These are phyloP conservation scores for Wallacemonas rigidus DNA, from an alignment of 208 protist species.

Conservation along the genomic window DNA sequence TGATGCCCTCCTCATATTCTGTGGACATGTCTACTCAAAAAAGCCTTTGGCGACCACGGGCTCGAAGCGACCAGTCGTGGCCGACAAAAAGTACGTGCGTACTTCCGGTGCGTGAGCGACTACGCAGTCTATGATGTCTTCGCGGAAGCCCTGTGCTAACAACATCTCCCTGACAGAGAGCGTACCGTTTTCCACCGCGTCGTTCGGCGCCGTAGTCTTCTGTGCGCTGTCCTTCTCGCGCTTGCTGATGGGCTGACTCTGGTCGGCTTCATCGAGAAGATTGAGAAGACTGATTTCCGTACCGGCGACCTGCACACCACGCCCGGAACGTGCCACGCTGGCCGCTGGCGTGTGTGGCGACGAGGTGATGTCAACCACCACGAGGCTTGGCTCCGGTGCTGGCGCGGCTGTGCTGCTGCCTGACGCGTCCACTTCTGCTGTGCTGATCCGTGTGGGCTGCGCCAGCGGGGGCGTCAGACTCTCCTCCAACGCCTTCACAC, in stretches of 20 bases:
- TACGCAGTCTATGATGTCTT: conserved; percentile 15
- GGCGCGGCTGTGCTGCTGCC: background rate
- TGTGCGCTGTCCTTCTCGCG: background rate
- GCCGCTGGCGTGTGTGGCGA: background rate
- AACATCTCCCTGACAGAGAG: background rate
- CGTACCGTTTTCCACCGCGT: background rate
- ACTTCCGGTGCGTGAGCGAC: conserved; percentile 22
- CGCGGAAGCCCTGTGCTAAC: background rate
- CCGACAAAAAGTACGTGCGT: conserved; percentile 61
- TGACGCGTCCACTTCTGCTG: background rate
- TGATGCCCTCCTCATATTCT: background rate
- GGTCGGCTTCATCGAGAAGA: conserved; percentile 9
- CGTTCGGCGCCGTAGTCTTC: background rate
- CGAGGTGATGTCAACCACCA: background rate
- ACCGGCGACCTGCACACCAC: conserved; percentile 13
- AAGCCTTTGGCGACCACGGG: conserved; percentile 44
- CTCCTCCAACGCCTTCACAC: conserved; percentile 12
- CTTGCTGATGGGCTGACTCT: background rate
- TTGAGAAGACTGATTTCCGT: conserved; percentile 7
- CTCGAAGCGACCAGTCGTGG: conserved; percentile 50
- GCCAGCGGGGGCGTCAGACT: conserved; percentile 10
- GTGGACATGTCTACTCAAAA: conserved; percentile 16
- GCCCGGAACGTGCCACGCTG: background rate
- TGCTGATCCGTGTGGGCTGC: background rate
- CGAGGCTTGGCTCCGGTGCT: background rate